Evolutionary conservation across 1,284 basidiomycete genomes (phyloP), one percentile per base, ranked within the genome.

Genomic region (Chalciporus piperatoides): DNA sequence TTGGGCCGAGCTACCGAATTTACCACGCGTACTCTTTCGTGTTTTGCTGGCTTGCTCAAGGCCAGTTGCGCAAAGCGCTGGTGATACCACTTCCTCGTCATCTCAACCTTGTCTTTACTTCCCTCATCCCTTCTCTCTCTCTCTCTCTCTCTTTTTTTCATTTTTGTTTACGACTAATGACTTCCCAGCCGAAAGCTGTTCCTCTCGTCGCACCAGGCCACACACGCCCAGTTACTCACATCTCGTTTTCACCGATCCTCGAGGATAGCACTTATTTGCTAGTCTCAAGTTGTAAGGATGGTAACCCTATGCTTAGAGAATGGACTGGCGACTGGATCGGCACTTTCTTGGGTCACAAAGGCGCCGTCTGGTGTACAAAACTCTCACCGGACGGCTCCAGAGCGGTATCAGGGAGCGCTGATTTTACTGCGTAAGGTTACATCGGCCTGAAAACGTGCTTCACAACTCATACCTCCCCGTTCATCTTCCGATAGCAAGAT

Each of bases 311-410:
- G 92, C 74, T 97, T 57, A 82, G 93, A 58, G 92, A 94, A 65
- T 95, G 92, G 93, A 92, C 92, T 44, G 96, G 96, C 24, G 96
- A 99, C 70, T 99, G 96, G 96, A 90, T 97, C 61, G 96, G 96
- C 19, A 98, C 96, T 6, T 99, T 99, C 69, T 77, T 97, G 14
- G 95, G 95, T 2, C 96, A 99, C 75, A 99, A 99, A 70, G 96
- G 96, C 54, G 97, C 97, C 6, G 97, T 99, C 5, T 99, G 97
- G 96, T 87, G 88, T 52, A 90, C 91, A 46, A 97, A 97, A 70
- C 82, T 99, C 51, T 93, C 90, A n/a, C 74, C 79, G 15, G 92
- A 94, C 69, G 81, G 87, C 37, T 81, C 91, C 17, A 80, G 85
- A 59, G 97, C 96, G 9, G 93, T 88, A 9, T 92, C 95, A 0